A percentile compares a stretch with the other conserved stretches of the same genome.
phyloP scores from a whole-genome alignment of 139 green algal genomes.

The Micractinium conductrix region DNA sequence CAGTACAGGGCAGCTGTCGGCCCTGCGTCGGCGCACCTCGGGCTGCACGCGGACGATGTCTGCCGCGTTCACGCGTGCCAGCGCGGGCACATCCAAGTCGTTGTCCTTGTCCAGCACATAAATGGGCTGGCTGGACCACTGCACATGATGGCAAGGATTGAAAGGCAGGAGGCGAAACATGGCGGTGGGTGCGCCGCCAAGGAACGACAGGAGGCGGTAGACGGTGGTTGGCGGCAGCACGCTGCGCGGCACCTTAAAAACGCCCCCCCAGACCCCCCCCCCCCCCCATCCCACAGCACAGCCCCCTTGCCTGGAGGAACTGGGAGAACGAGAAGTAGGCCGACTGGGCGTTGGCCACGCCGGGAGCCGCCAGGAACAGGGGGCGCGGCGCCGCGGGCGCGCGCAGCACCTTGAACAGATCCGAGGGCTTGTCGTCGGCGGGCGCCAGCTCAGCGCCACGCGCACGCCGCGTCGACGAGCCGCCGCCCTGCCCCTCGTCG shows the following conservation, averaged over 20 bases:
- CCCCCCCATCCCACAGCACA: background rate
- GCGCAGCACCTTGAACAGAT: slow-evolving; percentile 81
- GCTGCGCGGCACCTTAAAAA: no score
- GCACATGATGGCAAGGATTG: background rate
- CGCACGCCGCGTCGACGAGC: no score
- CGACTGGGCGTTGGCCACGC: slow-evolving; percentile 89
- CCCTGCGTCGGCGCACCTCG: no score
- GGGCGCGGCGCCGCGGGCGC: slow-evolving; percentile 52
- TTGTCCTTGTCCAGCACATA: slow-evolving; percentile 95
- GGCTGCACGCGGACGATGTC: slow-evolving; percentile 84
- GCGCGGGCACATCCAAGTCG: slow-evolving; percentile 75
- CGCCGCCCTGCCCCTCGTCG: no score
- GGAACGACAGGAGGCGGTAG: no score
- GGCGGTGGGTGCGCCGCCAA: no score
- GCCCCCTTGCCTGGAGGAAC: slow-evolving; percentile 42
- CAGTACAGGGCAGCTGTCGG: no score
- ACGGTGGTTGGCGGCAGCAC: no score
- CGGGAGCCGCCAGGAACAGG: slow-evolving; percentile 87
- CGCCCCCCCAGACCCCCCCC: background rate
- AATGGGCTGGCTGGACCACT: slow-evolving; percentile 84
- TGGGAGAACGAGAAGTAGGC: slow-evolving; percentile 80
- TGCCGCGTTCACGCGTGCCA: slow-evolving; percentile 72
- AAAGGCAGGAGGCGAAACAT: background rate
- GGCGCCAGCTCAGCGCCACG: background rate
- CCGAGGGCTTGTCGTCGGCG: slow-evolving; percentile 53